Conservation (phyloP, 768 basidiomycete species). For the Hemileccinum impolitum region DNA sequence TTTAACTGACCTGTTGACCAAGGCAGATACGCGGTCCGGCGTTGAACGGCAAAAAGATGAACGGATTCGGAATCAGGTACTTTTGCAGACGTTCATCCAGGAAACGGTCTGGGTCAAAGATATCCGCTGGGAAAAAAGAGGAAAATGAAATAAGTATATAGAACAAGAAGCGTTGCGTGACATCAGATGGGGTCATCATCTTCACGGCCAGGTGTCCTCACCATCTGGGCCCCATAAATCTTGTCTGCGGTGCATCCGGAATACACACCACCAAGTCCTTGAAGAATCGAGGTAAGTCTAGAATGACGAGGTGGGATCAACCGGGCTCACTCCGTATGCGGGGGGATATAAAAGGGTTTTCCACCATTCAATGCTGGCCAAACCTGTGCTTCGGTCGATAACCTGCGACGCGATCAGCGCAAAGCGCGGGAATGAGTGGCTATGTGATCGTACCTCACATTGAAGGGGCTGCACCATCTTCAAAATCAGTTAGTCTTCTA, state of each 20-base stretch:
- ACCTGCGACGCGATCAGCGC: constrained; percentile 11
- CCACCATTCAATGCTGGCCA: constrained; percentile 28
- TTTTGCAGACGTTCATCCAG: constrained; percentile 53
- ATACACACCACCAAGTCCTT: constrained; percentile 21
- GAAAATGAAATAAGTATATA: neutral
- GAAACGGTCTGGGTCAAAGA: constrained; percentile 66
- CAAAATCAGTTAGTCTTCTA: neutral
- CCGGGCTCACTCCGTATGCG: constrained; percentile 25
- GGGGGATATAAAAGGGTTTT: constrained; percentile 54
- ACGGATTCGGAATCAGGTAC: constrained; percentile 56
- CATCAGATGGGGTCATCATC: neutral
- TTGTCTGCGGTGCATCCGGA: constrained; percentile 33
- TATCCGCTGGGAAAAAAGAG: constrained; percentile 15
- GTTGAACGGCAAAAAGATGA: constrained; percentile 70
- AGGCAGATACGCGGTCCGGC: constrained; percentile 65
- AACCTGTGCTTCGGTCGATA: constrained; percentile 12
- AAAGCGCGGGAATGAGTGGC: too few species aligned
- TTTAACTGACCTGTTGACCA: constrained; percentile 39
- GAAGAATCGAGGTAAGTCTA: neutral
- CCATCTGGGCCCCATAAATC: constrained; percentile 32
- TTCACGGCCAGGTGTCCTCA: constrained; percentile 1
- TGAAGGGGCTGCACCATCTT: constrained; percentile 16
- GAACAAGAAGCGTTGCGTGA: neutral
- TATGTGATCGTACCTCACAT: constrained; percentile 18
- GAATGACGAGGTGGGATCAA: neutral